phyloP scores from a whole-genome alignment of 2,329 filamentous ascomycete genomes.

The Alternaria viburni region DNA sequence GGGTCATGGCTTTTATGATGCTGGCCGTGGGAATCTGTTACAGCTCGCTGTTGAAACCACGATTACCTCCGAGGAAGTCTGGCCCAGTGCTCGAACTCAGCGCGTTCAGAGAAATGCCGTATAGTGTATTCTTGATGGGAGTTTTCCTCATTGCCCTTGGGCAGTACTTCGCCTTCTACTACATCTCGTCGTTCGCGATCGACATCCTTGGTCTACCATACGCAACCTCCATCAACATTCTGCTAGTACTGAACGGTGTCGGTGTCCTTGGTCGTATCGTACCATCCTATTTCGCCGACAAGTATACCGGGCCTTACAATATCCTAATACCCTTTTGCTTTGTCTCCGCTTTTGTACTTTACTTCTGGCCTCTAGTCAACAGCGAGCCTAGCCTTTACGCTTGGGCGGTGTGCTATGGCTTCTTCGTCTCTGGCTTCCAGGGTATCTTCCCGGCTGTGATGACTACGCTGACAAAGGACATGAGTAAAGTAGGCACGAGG shows the following conservation, averaged over 20 bases:
- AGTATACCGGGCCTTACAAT: conserved; percentile 61
- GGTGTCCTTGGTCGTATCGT: conserved; percentile 63
- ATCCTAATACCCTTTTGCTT: conserved; percentile 60
- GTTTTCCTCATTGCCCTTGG: conserved; percentile 44
- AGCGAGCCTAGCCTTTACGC: conserved; percentile 48
- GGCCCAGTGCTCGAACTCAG: conserved; percentile 52
- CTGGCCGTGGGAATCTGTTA: conserved; percentile 51
- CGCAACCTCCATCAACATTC: conserved; percentile 59
- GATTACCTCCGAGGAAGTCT: conserved; percentile 52
- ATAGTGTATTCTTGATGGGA: conserved; percentile 45
- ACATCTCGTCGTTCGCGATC: conserved; percentile 50
- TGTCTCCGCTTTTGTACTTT: conserved; percentile 57
- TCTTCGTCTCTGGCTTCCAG: conserved; percentile 54
- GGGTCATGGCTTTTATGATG: conserved; percentile 66
- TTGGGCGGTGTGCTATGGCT: conserved; percentile 55
- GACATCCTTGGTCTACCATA: conserved; percentile 56
- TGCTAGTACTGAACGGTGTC: conserved; percentile 64
- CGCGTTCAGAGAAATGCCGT: conserved; percentile 52
- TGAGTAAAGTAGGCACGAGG: conserved; percentile 54
- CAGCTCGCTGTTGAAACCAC: conserved; percentile 48
- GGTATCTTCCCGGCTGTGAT: conserved; percentile 54
- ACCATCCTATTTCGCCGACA: conserved; percentile 62
- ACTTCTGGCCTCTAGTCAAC: conserved; percentile 63
- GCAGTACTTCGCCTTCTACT: conserved; percentile 56
- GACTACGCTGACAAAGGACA: conserved; percentile 54